Percentiles rank a stretch among this genome's conserved stretches.
These are phyloP conservation scores for Neonectria hederae DNA, from an alignment of 2,329 filamentous ascomycete genomes.

Conservation along the genomic window DNA sequence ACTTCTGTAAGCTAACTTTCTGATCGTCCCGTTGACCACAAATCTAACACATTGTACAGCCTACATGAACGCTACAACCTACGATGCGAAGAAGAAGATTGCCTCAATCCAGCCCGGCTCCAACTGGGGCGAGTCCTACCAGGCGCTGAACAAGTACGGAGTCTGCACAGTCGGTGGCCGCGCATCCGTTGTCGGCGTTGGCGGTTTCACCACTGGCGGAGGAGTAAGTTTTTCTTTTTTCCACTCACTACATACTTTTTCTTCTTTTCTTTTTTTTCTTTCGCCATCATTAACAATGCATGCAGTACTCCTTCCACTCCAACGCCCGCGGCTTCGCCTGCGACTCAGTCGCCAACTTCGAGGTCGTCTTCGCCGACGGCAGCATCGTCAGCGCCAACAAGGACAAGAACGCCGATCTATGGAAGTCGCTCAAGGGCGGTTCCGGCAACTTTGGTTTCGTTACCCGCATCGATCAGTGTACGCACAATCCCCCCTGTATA, in stretches of 20 bases:
- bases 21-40: too few relatives aligned
- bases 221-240: constrained; percentile 21
- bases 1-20: constrained; percentile 29
- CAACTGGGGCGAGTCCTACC: constrained; percentile 50
- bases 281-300: background rate
- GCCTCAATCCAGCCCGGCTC: constrained; percentile 51
- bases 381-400: constrained; percentile 53
- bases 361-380: constrained; percentile 56
- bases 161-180: constrained; percentile 56
- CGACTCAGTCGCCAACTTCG: constrained; percentile 52
- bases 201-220: constrained; percentile 43
- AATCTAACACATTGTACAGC: constrained; percentile 1
- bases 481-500: background rate
- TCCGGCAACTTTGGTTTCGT: constrained; percentile 57
- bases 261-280: too few relatives aligned
- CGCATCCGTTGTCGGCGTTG: constrained; percentile 46
- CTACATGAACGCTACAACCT: constrained; percentile 45
- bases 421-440: constrained; percentile 58
- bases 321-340: constrained; percentile 51
- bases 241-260: background rate
- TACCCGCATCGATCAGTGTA: constrained; percentile 39
- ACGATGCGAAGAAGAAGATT: constrained; percentile 40
- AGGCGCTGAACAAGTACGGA: constrained; percentile 43
- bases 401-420: constrained; percentile 52
- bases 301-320: constrained; percentile 45